phyloP scores from a whole-genome alignment of 345 rosid genomes.

The Pugionium dolabratum region DNA sequence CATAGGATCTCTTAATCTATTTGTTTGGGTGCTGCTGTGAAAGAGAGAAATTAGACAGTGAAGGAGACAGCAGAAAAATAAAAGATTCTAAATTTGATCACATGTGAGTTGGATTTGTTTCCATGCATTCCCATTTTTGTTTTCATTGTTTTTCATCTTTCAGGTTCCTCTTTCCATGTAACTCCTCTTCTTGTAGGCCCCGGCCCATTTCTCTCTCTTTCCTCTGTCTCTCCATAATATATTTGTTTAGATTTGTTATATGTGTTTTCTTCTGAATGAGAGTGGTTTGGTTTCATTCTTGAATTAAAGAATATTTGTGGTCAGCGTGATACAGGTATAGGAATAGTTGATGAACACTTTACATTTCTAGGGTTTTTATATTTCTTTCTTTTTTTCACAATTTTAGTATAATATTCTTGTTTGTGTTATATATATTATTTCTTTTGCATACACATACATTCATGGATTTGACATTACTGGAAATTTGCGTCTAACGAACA shows the following conservation, averaged over 20 bases:
- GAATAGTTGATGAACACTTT: constrained; percentile 41
- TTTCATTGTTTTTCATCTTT: constrained; percentile 40
- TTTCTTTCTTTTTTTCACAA: neutral
- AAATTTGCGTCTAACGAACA: too few species aligned
- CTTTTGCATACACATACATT: neutral
- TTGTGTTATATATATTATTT: neutral
- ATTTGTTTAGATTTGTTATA: constrained; percentile 2
- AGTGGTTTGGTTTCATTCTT: constrained; percentile 37
- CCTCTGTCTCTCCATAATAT: neutral
- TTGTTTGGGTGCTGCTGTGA: constrained; percentile 40
- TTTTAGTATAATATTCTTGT: neutral
- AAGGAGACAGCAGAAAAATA: constrained; percentile 35
- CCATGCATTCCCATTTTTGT: constrained; percentile 45
- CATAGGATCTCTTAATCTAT: constrained; percentile 43
- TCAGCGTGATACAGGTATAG: constrained; percentile 26
- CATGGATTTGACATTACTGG: too few species aligned
- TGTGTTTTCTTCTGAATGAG: neutral
- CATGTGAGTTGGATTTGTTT: constrained; percentile 50
- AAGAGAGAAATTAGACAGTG: constrained; percentile 40
- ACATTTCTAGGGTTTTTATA: constrained; percentile 29
- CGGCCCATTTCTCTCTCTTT: constrained; percentile 11
- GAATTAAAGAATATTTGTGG: constrained; percentile 22
- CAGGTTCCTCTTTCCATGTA: constrained; percentile 43
- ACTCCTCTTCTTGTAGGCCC: constrained; percentile 40
- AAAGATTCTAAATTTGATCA: constrained; percentile 45